A percentile compares a stretch with the other conserved stretches of the same genome.
These are phyloP conservation scores for Fusarium paranaense DNA, from an alignment of 2,329 filamentous ascomycete species.

Conservation along the genomic window DNA sequence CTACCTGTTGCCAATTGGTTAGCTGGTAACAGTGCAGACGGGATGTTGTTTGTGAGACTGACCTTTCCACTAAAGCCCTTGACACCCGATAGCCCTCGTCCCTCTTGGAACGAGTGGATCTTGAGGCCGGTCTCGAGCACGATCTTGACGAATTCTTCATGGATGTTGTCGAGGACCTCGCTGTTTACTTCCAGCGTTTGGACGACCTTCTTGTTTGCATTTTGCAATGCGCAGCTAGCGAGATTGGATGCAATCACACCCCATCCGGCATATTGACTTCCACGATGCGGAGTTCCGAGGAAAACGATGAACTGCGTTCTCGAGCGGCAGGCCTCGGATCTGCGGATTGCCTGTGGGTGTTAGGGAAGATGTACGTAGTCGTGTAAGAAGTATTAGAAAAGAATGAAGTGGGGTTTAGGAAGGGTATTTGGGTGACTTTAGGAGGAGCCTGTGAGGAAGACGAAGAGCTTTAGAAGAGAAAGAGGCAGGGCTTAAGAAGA, in stretches of 20 bases:
- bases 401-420: neutral
- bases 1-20: neutral
- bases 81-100: conserved; percentile 47
- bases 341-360: conserved; percentile 44
- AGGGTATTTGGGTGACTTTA: no score
- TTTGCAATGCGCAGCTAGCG: neutral
- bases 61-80: conserved; percentile 43
- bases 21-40: neutral
- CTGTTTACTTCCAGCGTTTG: conserved; percentile 47
- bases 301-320: conserved; percentile 52
- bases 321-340: conserved; percentile 40
- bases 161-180: conserved; percentile 53
- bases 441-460: neutral
- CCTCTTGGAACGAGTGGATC: conserved; percentile 56
- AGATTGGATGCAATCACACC: conserved; percentile 44
- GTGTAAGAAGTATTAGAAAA: neutral
- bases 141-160: conserved; percentile 47
- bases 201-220: conserved; percentile 48
- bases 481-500: neutral
- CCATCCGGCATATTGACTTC: conserved; percentile 48
- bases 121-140: conserved; percentile 38
- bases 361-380: neutral
- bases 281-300: conserved; percentile 55
- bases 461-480: neutral
- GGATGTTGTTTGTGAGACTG: neutral